Percentiles rank a stretch among this genome's conserved stretches.
Evolutionary conservation across 1,284 basidiomycete species (phyloP).

Genomic region (Peniophora sp.): DNA sequence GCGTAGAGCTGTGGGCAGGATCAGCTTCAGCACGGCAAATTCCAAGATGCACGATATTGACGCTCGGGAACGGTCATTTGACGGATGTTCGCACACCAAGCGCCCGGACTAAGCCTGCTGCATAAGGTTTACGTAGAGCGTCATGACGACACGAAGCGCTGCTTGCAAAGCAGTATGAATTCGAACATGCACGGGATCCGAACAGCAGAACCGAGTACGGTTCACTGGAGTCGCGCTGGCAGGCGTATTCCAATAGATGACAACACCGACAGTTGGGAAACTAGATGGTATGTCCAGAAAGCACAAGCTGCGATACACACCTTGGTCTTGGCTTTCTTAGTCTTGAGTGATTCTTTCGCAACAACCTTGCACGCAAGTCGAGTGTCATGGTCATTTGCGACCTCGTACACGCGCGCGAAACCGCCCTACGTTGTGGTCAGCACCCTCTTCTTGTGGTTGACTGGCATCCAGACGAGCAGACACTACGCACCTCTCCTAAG

Average conservation of each 20-base stretch:
- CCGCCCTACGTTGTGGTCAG: constrained; percentile 54
- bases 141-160: too few species aligned
- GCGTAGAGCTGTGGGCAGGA: constrained; percentile 68
- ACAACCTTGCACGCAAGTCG: constrained; percentile 86
- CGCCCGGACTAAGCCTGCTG: too few species aligned
- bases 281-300: too few species aligned
- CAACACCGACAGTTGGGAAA: too few species aligned
- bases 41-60: not conserved
- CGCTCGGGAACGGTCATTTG: too few species aligned
- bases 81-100: too few species aligned
- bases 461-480: constrained; percentile 6
- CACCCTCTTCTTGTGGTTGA: not conserved
- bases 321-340: constrained; percentile 91
- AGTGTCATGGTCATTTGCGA: constrained; percentile 57
- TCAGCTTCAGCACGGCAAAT: not conserved
- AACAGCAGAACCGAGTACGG: too few species aligned
- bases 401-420: constrained; percentile 87
- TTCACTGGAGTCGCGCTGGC: too few species aligned
- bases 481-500: constrained; percentile 72
- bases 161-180: too few species aligned
- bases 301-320: constrained; percentile 30
- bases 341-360: constrained; percentile 75
- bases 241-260: too few species aligned
- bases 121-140: too few species aligned
- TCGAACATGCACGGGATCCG: too few species aligned